Percentiles rank a stretch among this genome's conserved stretches.
Conservation (phyloP, 2,329 filamentous ascomycete genomes). For the Botrytis hyacinthi region DNA sequence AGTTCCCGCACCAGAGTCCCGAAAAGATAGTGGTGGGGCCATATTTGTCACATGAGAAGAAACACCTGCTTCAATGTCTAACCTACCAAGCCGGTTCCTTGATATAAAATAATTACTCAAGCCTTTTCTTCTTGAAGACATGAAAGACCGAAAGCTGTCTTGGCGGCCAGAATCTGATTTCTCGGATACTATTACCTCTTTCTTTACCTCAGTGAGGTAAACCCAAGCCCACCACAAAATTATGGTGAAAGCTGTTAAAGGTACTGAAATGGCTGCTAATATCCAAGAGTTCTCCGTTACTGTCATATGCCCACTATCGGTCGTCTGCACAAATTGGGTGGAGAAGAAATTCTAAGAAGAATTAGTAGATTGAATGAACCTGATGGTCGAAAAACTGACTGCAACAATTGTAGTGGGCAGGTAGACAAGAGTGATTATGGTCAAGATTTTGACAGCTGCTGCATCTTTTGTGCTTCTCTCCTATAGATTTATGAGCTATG, state of each 20-base stretch:
- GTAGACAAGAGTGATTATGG: conserved; percentile 32
- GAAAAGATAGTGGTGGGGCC: background rate
- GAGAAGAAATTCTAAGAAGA: conserved; percentile 30
- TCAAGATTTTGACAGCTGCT: conserved; percentile 33
- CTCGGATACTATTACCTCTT: background rate
- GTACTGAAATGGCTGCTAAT: conserved; percentile 28
- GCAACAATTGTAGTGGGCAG: conserved; percentile 32
- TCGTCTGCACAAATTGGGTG: conserved; percentile 30
- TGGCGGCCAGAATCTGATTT: background rate
- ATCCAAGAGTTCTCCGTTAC: conserved; percentile 27
- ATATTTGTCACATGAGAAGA: background rate
- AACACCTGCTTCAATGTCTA: conserved; percentile 16
- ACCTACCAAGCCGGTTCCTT: background rate
- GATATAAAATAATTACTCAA: background rate
- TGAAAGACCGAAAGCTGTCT: background rate
- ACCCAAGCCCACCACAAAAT: conserved; percentile 30
- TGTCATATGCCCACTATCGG: conserved; percentile 23
- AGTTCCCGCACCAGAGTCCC: conserved; percentile 13
- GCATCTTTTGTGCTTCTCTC: conserved; percentile 30
- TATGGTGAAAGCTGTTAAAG: conserved; percentile 29
- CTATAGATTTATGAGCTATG: conserved; percentile 16
- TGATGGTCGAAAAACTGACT: conserved; percentile 14
- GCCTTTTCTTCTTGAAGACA: background rate
- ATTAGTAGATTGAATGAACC: background rate
- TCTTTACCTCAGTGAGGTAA: conserved; percentile 16